Evolutionary conservation across 306 rosid species (phyloP).

Genomic region (Castanea sativa): DNA sequence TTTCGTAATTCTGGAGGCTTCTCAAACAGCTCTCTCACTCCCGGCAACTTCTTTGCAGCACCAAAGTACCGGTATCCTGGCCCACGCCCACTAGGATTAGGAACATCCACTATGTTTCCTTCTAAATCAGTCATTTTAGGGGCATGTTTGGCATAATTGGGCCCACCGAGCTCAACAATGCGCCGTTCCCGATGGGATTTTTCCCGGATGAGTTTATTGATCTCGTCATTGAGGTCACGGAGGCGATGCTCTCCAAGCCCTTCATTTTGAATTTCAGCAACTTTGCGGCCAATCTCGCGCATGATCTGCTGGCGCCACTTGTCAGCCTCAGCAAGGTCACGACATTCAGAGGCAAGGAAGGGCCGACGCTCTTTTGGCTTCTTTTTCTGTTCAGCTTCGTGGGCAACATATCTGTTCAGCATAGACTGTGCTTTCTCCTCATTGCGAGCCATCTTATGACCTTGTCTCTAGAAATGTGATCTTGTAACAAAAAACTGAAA

Average conservation of each 20-base stretch:
- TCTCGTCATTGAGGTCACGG: slow-evolving; percentile 90
- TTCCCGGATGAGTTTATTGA: slow-evolving; percentile 81
- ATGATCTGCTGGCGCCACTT: slow-evolving; percentile 92
- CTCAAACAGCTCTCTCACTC: slow-evolving; percentile 79
- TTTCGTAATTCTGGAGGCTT: slow-evolving; percentile 87
- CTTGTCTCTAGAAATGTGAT: too few species aligned
- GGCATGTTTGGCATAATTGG: slow-evolving; percentile 55
- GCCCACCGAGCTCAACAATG: slow-evolving; percentile 84
- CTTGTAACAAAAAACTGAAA: too few species aligned
- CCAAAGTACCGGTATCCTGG: slow-evolving; percentile 91
- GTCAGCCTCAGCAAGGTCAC: slow-evolving; percentile 91
- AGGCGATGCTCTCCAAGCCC: slow-evolving; percentile 98
- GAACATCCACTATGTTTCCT: slow-evolving; percentile 91
- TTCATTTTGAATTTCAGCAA: slow-evolving; percentile 96
- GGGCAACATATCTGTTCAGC: slow-evolving; percentile 83
- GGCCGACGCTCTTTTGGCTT: slow-evolving; percentile 84
- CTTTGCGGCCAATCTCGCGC: slow-evolving; percentile 93
- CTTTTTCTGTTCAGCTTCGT: slow-evolving; percentile 91
- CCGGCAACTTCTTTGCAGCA: slow-evolving; percentile 85
- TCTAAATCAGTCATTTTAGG: slow-evolving; percentile 95
- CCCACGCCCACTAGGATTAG: slow-evolving; percentile 92
- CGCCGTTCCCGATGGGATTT: slow-evolving; percentile 88
- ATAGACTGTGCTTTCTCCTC: slow-evolving; percentile 72
- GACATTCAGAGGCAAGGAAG: slow-evolving; percentile 86
- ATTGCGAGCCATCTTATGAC: slow-evolving; percentile 66